Conservation (phyloP, 148 eudicot species). For the Vaccinium macrocarpon region DNA sequence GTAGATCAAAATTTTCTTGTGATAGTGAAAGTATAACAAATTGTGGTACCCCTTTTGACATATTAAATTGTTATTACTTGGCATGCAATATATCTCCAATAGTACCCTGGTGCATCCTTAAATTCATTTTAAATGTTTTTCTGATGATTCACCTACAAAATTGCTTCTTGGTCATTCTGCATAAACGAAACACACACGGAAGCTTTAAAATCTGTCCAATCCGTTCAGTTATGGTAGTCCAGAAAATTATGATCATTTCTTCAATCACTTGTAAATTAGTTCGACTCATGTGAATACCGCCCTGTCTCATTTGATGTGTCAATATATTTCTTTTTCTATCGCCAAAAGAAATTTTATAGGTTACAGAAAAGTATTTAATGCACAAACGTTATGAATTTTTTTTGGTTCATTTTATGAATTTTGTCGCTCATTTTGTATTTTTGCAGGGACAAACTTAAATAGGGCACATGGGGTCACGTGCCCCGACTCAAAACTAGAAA, state of each 20-base stretch:
- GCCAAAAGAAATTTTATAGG: too few relatives aligned
- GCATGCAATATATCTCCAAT: background rate
- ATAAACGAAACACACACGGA: background rate
- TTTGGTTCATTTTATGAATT: too few relatives aligned
- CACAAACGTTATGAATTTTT: too few relatives aligned
- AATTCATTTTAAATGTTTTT: background rate
- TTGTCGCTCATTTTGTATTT: too few relatives aligned
- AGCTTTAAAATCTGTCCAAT: background rate
- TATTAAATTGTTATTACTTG: background rate
- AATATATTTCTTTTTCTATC: too few relatives aligned
- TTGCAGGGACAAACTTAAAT: too few relatives aligned
- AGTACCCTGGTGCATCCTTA: background rate
- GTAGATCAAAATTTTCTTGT: background rate
- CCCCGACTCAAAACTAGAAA: too few relatives aligned
- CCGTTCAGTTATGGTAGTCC: background rate
- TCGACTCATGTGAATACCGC: background rate
- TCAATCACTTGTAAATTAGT: background rate
- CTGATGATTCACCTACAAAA: background rate
- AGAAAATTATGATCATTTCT: background rate
- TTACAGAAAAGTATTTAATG: too few relatives aligned
- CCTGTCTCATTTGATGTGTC: background rate
- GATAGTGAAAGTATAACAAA: background rate
- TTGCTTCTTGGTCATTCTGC: background rate
- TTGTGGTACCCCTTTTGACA: constrained; percentile 1
- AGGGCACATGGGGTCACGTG: too few relatives aligned